Base-by-base conservation (phyloP, 306 rosid species). In the Potentilla sterilis region DNA sequence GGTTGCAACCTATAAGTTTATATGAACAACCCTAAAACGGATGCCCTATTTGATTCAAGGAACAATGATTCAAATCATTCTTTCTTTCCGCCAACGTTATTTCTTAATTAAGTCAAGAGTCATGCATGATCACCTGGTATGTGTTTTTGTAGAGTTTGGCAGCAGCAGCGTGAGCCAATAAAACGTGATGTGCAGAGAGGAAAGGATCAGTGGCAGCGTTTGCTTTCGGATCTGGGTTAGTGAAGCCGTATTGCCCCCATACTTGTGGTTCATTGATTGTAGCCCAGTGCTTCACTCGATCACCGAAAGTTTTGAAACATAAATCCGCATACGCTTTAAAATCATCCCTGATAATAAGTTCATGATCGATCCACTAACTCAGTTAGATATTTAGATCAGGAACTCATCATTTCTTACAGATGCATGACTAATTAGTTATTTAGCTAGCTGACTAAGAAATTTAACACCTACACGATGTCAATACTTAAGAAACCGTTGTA, bases 241-340 rank as follows among this genome's bases (percentile, higher is more conserved):
- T 64, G 24, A 16, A 64, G 69, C 69, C 69, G 14, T 64, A 64
- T 18, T 15, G 24, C 5, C 69, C 69, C 43, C 48, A 66, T 2
- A 66, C 32, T n/a, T 66, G 70, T 40, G 70, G 70, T 32, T 66
- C 70, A 19, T 66, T 66, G 48, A 66, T 41, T 4, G 70, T 66
- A 9, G 70, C 70, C 70, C 70, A 66, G 34, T 66, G 16, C 70
- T 66, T 66, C 70, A 66, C 70, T 40, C 47, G 48, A 41, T 66
- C 70, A 0, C 70, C 70, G 9, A 66, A 66, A 9, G 32, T 40
- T 66, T 66, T n/a, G 32, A 66, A 40, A 10, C 70, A 66, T n/a
- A 66, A 66, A 19, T 66, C 70, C 32, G 70, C 70, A 41, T 66
- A 66, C 8, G 70, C 70, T 66, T 19, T 41, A 9, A 66, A 66